phyloP scores from a whole-genome alignment of 1,284 basidiomycete species.

The Trametes polyzona region DNA sequence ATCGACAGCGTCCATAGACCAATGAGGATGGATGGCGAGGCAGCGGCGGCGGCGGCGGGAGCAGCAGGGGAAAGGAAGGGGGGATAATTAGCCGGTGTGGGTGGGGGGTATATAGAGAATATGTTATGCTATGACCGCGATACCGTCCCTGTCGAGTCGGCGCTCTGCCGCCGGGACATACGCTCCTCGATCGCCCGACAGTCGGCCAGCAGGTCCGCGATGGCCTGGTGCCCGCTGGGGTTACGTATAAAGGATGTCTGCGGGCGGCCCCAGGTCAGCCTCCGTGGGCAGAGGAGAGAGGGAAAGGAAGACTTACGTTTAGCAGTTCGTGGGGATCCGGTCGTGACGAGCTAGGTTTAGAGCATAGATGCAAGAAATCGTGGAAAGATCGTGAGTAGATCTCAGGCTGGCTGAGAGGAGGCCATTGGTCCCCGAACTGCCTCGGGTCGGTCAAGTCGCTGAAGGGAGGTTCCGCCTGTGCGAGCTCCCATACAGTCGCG shows the following conservation, averaged over 20 bases:
- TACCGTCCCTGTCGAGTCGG: slow-evolving; percentile 40
- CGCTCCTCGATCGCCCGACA: slow-evolving; percentile 69
- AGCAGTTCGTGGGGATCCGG: slow-evolving; percentile 62
- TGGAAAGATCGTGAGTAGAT: slow-evolving; percentile 71
- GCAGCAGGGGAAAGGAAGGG: background rate
- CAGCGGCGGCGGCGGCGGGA: too few species aligned
- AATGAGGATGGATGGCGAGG: too few species aligned
- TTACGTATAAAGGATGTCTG: slow-evolving; percentile 69
- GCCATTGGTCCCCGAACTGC: slow-evolving; percentile 64
- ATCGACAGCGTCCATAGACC: slow-evolving; percentile 19
- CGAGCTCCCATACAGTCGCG: slow-evolving; percentile 82
- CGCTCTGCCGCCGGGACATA: slow-evolving; percentile 45
- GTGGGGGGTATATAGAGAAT: slow-evolving; percentile 28
- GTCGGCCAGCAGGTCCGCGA: slow-evolving; percentile 65
- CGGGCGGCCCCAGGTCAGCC: background rate
- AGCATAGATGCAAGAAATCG: slow-evolving; percentile 72
- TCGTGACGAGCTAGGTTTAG: slow-evolving; percentile 57
- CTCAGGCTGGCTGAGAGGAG: slow-evolving; percentile 59
- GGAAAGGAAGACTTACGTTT: slow-evolving; percentile 50
- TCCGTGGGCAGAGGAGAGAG: background rate
- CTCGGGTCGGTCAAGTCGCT: slow-evolving; percentile 51
- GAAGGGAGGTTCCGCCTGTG: slow-evolving; percentile 75
- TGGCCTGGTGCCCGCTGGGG: slow-evolving; percentile 66
- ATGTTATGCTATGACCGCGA: slow-evolving; percentile 35
- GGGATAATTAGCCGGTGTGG: slow-evolving; percentile 24